Evolutionary conservation across 345 rosid species (phyloP).

Genomic region (Leavenworthia alabamica): DNA sequence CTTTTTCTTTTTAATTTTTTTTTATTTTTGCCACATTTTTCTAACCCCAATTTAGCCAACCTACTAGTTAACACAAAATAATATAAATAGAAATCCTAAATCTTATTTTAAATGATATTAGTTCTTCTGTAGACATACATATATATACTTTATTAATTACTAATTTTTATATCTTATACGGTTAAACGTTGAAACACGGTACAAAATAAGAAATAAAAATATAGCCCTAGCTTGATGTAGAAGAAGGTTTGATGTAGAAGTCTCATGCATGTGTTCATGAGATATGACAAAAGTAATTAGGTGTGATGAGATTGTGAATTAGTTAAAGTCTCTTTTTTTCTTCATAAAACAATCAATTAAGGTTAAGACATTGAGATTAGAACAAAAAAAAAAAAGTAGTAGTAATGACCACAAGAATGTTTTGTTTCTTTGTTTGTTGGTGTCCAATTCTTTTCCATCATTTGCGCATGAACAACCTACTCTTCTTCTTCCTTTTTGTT

Average conservation of each 20-base stretch:
- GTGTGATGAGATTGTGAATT: background rate
- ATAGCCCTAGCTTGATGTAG: background rate
- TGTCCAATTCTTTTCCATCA: constrained; percentile 23
- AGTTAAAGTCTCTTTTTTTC: background rate
- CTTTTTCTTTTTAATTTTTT: background rate
- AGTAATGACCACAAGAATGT: constrained; percentile 18
- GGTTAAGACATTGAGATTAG: constrained; percentile 11
- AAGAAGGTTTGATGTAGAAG: constrained; percentile 15
- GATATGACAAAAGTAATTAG: constrained; percentile 14
- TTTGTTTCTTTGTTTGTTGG: constrained; percentile 25
- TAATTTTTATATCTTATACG: background rate
- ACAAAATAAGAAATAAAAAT: background rate
- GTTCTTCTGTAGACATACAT: too few species aligned
- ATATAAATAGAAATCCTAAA: too few species aligned
- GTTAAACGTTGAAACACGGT: background rate
- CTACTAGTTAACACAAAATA: too few species aligned
- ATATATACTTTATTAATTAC: background rate
- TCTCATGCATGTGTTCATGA: background rate
- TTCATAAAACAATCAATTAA: constrained; percentile 13
- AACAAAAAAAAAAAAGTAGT: constrained; percentile 4
- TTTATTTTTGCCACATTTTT: background rate
- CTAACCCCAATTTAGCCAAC: constrained; percentile 6
- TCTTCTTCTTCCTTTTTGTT: background rate
- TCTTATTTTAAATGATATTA: too few species aligned
- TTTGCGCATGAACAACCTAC: constrained; percentile 23